Percentiles rank a stretch among this genome's conserved stretches.
Evolutionary conservation across 2,329 filamentous ascomycete genomes (phyloP).

Genomic region (Reticulascus tulasneorum): DNA sequence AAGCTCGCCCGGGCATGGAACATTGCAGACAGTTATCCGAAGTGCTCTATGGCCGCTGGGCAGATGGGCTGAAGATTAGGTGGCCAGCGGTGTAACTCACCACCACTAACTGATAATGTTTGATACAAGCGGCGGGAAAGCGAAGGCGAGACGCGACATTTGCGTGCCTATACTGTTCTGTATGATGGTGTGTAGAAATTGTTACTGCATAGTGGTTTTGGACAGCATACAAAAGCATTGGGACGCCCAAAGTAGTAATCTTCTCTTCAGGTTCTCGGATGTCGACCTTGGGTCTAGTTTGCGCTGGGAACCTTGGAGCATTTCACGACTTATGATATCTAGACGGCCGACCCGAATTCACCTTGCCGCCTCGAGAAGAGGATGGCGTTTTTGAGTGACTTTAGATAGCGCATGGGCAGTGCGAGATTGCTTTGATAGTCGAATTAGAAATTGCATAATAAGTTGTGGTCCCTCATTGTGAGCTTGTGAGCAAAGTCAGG

Average conservation of each 20-base stretch:
- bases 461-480: not conserved
- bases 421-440: conserved; percentile 4
- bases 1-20: conserved; percentile 72
- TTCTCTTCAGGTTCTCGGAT: conserved; percentile 5
- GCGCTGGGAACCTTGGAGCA: conserved; percentile 1
- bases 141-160: too few species aligned
- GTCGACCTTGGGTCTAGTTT: conserved; percentile 4
- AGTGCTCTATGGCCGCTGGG: conserved; percentile 87
- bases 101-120: too few species aligned
- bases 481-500: too few species aligned
- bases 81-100: conserved; percentile 53
- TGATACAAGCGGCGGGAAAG: too few species aligned
- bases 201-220: conserved; percentile 11
- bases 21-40: conserved; percentile 86
- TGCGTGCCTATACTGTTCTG: too few species aligned
- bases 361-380: conserved; percentile 7
- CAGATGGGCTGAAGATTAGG: conserved; percentile 70
- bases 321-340: conserved; percentile 12
- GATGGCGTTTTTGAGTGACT: conserved; percentile 6
- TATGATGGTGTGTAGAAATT: conserved; percentile 15
- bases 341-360: conserved; percentile 8
- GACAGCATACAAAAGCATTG: conserved; percentile 15
- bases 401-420: conserved; percentile 14
- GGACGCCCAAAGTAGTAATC: too few species aligned
- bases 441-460: conserved; percentile 1